These are phyloP conservation scores for Coemansia sp. DNA, from an alignment of 192 early-diverging fungal species.

Conservation along the genomic window DNA sequence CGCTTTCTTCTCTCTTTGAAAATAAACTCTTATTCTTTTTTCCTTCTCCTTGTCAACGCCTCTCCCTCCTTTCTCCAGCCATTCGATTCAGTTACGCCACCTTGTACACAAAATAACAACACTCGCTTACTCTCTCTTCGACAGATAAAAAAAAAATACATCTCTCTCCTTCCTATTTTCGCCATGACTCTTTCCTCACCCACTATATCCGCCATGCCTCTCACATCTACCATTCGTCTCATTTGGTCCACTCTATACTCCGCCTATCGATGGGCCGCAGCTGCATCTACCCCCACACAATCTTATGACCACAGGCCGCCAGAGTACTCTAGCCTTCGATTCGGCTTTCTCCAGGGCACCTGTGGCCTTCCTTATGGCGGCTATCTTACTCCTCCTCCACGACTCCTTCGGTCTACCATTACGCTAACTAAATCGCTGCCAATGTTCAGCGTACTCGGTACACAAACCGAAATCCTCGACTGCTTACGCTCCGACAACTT, in stretches of 20 bases:
- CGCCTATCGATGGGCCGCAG: conserved; percentile 26
- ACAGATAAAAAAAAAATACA: too few relatives aligned
- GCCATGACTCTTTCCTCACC: not conserved
- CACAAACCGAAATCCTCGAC: conserved; percentile 26
- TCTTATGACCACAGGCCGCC: conserved; percentile 18
- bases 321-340: conserved; percentile 31
- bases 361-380: conserved; percentile 37
- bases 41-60: not conserved
- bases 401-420: conserved; percentile 14
- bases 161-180: not conserved
- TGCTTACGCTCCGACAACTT: conserved; percentile 16
- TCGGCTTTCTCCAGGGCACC: conserved; percentile 39
- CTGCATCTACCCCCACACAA: not conserved
- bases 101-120: not conserved
- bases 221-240: not conserved
- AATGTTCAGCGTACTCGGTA: conserved; percentile 41
- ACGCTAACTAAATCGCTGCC: conserved; percentile 17
- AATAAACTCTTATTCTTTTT: conserved; percentile 3
- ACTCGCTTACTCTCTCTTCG: not conserved
- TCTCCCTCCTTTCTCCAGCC: not conserved
- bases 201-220: conserved; percentile 1
- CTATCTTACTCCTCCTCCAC: conserved; percentile 21
- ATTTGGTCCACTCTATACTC: conserved; percentile 21
- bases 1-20: not conserved
- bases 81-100: conserved; percentile 3